Base-by-base conservation (phyloP, 1,284 basidiomycete species). In the Malassezia furfur region DNA sequence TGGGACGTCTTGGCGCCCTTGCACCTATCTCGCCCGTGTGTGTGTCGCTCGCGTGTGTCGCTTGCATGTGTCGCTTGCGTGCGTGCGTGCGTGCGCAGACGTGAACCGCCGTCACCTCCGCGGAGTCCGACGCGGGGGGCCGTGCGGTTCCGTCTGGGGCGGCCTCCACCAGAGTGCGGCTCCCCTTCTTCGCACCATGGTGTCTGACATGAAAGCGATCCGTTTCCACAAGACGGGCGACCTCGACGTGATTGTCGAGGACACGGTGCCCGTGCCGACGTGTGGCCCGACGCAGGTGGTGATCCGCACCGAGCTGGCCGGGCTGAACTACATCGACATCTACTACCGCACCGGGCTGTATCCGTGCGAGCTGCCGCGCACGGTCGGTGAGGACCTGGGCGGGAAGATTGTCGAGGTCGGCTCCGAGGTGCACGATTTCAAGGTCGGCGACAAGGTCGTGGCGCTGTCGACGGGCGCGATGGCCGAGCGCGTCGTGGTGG, bases 341-440 rank as follows among this genome's bases (percentile, higher is more conserved):
- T 76, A 75, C 60, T 65, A 70, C 46, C 68, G 66, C 22, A 63
- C 65, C 2, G 80, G 80, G 2, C 68, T 81, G 22, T 82, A 81
- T 71, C 76, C 76, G 40, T 68, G 76, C 8, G 56, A 79, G 4
- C 83, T 87, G 58, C 91, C 91, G 5, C 82, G 83, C 59, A 79
- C 81, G 11, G 77, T 89, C 35, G 91, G 91, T 8, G 82, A 83
- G 62, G 91, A 96, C 74, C 80, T 80, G 0, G 80, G 86, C 1
- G 91, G 91, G 3, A 82, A 79, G 4, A 80, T 96, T 48, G 80
- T 87, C 46, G 78, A 80, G 8, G 77, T 91, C 80, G 47, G 65
- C 30, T 50, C 63, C 3, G 57, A 68, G 22, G 59, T 66, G 0
- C 59, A 41, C 11, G 67, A 59, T 2, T 83, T 82, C 65, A 76